phyloP scores from a whole-genome alignment of 768 basidiomycete genomes.

The Pilatotrama ljubarskyi region DNA sequence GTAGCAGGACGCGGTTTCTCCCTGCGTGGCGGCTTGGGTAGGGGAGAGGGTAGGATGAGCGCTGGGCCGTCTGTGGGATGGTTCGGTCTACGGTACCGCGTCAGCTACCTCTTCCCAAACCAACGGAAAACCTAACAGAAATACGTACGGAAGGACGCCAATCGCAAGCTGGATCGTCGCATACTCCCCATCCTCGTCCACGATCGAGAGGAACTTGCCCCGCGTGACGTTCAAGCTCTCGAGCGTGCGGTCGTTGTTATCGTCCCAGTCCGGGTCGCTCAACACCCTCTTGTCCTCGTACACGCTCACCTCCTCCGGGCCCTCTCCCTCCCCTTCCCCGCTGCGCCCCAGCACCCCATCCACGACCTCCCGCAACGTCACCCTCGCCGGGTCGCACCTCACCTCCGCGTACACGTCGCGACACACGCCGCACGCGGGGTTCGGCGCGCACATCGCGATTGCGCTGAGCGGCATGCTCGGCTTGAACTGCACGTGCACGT shows the following conservation, averaged over 20 bases:
- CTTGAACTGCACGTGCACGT: conserved; percentile 79
- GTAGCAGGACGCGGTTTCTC: conserved; percentile 37
- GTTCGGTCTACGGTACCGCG: conserved; percentile 44
- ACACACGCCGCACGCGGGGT: conserved; percentile 81
- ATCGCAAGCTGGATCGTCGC: conserved; percentile 73
- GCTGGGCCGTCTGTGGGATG: conserved; percentile 52
- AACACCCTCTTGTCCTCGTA: conserved; percentile 86
- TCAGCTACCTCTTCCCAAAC: neutral
- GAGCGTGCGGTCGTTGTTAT: conserved; percentile 80
- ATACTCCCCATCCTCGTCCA: conserved; percentile 82
- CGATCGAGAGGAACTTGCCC: conserved; percentile 87
- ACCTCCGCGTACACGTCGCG: conserved; percentile 79
- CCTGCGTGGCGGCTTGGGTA: conserved; percentile 56
- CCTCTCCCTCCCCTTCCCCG: conserved; percentile 33
- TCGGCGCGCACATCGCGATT: conserved; percentile 66
- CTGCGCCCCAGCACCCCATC: conserved; percentile 60
- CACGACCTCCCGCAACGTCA: conserved; percentile 74
- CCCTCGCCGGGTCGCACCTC: conserved; percentile 67
- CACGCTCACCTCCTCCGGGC: conserved; percentile 67
- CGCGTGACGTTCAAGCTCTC: conserved; percentile 76
- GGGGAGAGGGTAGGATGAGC: conserved; percentile 63
- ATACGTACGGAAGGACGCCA: conserved; percentile 67
- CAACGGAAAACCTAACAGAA: neutral
- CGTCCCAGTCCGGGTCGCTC: conserved; percentile 92
- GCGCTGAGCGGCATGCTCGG: conserved; percentile 76